Conservation (phyloP, 2,329 filamentous ascomycete species). For the Hymenoscyphus albidus region DNA sequence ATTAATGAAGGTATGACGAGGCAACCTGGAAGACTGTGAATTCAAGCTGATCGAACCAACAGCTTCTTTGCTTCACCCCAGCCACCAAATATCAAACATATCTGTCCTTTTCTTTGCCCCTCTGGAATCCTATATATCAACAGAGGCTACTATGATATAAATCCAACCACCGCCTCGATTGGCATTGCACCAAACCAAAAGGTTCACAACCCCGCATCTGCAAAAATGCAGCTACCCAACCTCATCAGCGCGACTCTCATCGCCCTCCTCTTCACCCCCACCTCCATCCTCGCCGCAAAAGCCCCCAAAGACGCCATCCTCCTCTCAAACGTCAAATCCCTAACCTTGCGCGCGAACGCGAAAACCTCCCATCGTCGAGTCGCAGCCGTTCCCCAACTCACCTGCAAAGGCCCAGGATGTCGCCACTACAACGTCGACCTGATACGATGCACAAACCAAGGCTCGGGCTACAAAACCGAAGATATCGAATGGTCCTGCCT, state of each 20-base stretch:
- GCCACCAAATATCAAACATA: constrained; percentile 11
- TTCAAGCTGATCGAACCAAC: constrained; percentile 2
- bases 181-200: constrained; percentile 3
- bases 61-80: background rate
- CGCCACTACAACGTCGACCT: constrained; percentile 63
- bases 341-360: constrained; percentile 68
- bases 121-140: background rate
- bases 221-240: constrained; percentile 25
- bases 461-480: constrained; percentile 71
- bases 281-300: constrained; percentile 29
- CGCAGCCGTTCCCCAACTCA: constrained; percentile 71
- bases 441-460: constrained; percentile 88
- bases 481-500: constrained; percentile 91
- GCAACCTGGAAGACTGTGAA: constrained; percentile 9
- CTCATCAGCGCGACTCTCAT: constrained; percentile 27
- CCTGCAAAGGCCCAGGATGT: constrained; percentile 61
- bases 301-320: constrained; percentile 47
- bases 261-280: constrained; percentile 25
- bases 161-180: background rate
- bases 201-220: background rate
- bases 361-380: constrained; percentile 75
- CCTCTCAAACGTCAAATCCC: constrained; percentile 65
- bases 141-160: constrained; percentile 1
- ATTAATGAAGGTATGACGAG: constrained; percentile 3
- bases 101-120: constrained; percentile 21